These are phyloP conservation scores for Adiantum capillusveneris DNA, from an alignment of 75 land plant species.

Conservation along the genomic window DNA sequence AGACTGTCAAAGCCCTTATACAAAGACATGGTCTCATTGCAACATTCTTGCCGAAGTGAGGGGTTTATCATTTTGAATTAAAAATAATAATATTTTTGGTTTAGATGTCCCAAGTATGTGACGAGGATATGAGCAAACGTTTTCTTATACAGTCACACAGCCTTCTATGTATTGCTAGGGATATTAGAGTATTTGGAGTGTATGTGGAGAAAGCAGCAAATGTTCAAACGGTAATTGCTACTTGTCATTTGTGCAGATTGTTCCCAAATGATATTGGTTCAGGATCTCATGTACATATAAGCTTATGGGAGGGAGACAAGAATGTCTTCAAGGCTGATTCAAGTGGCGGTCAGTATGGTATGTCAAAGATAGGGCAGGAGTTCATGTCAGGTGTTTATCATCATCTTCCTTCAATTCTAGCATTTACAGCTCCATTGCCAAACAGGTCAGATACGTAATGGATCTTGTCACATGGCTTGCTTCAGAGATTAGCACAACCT, in stretches of 20 bases:
- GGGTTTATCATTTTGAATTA: not conserved
- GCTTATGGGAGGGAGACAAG: constrained; percentile 66
- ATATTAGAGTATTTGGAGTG: too few species aligned
- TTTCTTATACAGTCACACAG: too few species aligned
- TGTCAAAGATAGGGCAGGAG: constrained; percentile 67
- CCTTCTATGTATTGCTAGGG: too few species aligned
- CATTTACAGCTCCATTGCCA: constrained; percentile 82
- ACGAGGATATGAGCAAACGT: too few species aligned
- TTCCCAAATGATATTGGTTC: constrained; percentile 61
- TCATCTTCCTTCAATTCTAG: constrained; percentile 87
- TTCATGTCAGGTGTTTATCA: constrained; percentile 89
- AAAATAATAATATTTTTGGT: too few species aligned
- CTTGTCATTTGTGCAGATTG: constrained; percentile 27
- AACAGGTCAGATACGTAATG: constrained; percentile 52
- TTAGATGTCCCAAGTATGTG: too few species aligned
- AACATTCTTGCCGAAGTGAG: constrained; percentile 96
- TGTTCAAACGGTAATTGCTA: too few species aligned
- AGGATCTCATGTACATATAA: constrained; percentile 93
- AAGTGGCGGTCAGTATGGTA: constrained; percentile 40
- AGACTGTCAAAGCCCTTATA: constrained; percentile 61
- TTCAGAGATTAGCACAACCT: not conserved
- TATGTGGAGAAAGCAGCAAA: too few species aligned
- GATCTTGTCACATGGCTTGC: not conserved
- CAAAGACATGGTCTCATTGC: constrained; percentile 70
- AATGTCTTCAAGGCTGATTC: constrained; percentile 72